Percentiles rank a stretch among this genome's conserved stretches.
These are phyloP conservation scores for Grosmannia huntii DNA, from an alignment of 2,329 filamentous ascomycete genomes.

Conservation along the genomic window DNA sequence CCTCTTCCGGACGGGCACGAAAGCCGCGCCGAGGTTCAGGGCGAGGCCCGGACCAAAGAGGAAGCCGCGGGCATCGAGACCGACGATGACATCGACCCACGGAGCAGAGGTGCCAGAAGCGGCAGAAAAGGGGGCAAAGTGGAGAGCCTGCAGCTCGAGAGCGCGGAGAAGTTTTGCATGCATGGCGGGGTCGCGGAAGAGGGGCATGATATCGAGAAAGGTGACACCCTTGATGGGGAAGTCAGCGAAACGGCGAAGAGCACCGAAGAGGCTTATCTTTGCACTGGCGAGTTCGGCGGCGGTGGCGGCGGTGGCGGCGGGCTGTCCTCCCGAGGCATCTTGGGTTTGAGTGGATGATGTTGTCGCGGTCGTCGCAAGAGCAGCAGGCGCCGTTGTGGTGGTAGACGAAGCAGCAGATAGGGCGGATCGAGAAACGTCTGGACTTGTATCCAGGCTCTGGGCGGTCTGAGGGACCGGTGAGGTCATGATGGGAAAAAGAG, in stretches of 20 bases:
- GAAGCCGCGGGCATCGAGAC: constrained; percentile 88
- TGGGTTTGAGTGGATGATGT: constrained; percentile 20
- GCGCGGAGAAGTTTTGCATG: constrained; percentile 71
- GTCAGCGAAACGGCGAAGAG: constrained; percentile 77
- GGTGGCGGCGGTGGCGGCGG: constrained; percentile 48
- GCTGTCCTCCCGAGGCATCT: constrained; percentile 51
- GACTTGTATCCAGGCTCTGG: constrained; percentile 17
- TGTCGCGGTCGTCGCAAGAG: background rate
- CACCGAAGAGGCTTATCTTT: constrained; percentile 57
- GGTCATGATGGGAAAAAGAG: constrained; percentile 23
- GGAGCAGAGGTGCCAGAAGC: constrained; percentile 42
- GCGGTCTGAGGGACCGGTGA: constrained; percentile 12
- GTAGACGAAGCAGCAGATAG: constrained; percentile 7
- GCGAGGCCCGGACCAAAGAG: constrained; percentile 87
- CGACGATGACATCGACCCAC: constrained; percentile 68
- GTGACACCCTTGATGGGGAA: constrained; percentile 87
- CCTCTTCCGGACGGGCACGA: constrained; percentile 88
- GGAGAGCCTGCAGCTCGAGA: constrained; percentile 68
- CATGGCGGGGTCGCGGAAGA: constrained; percentile 66
- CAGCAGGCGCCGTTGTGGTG: constrained; percentile 7
- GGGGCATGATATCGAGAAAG: constrained; percentile 95
- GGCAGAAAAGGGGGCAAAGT: constrained; percentile 28
- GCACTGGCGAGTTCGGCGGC: constrained; percentile 53
- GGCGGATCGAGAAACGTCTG: constrained; percentile 18
- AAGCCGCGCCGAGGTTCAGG: constrained; percentile 66